Conservation (phyloP, 495 filamentous ascomycete genomes). For the Penicillium psychrofluorescens region DNA sequence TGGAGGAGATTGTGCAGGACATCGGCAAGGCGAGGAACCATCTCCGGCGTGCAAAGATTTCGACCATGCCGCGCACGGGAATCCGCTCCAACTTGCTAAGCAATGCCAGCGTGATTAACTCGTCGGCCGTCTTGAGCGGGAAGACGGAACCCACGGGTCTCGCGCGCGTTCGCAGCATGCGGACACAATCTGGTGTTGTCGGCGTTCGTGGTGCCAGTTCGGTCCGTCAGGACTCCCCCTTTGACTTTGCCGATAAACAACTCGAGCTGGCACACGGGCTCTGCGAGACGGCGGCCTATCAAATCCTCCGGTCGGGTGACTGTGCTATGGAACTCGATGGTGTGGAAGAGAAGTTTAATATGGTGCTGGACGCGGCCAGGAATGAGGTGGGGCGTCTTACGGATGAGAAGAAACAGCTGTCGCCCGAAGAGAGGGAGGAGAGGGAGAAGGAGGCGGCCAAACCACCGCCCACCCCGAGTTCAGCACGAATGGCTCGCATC, state of each 20-base stretch:
- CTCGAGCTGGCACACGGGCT: conserved; percentile 72
- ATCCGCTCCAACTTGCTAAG: conserved; percentile 12
- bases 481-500: conserved; percentile 14
- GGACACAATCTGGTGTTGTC: conserved; percentile 14
- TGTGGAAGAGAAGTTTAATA: conserved; percentile 50
- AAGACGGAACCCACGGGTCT: background rate
- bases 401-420: conserved; percentile 22
- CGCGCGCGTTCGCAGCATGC: conserved; percentile 23
- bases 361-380: conserved; percentile 30
- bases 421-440: conserved; percentile 8
- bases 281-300: conserved; percentile 80
- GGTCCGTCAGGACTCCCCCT: conserved; percentile 28
- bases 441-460: conserved; percentile 11
- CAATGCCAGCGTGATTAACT: conserved; percentile 1
- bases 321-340: conserved; percentile 66
- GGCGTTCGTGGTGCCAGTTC: conserved; percentile 5
- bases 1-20: conserved; percentile 72
- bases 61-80: conserved; percentile 15
- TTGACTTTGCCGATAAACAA: conserved; percentile 66
- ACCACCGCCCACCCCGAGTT: conserved; percentile 11
- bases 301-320: conserved; percentile 77
- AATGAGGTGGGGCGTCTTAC: conserved; percentile 34
- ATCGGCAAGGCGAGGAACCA: conserved; percentile 75
- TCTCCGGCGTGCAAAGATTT: conserved; percentile 67
- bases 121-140: no score